A percentile compares a stretch with the other conserved stretches of the same genome.
phyloP scores from a whole-genome alignment of 1,284 basidiomycete species.

The Golubevia sp. region DNA sequence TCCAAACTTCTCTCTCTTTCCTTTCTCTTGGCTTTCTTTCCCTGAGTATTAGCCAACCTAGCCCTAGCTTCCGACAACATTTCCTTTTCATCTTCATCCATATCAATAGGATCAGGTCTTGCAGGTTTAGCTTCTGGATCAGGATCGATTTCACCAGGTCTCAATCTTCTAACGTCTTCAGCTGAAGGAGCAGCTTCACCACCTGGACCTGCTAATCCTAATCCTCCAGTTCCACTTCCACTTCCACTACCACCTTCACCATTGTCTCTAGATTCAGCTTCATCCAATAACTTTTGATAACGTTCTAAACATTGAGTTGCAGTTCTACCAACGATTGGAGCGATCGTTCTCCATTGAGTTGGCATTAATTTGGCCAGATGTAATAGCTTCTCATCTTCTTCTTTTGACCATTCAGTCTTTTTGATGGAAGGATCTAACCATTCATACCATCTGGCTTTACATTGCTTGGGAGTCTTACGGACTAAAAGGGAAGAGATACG shows the following conservation, averaged over 20 bases:
- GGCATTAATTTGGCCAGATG: constrained; percentile 99
- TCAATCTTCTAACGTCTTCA: constrained; percentile 83
- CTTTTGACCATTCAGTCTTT: constrained; percentile 86
- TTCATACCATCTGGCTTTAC: constrained; percentile 98
- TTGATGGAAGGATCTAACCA: constrained; percentile 99
- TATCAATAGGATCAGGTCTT: constrained; percentile 97
- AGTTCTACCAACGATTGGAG: constrained; percentile 97
- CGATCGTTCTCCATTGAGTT: constrained; percentile 99
- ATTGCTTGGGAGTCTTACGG: constrained; percentile 98
- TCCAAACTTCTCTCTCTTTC: constrained; percentile 83
- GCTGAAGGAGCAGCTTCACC: constrained; percentile 81
- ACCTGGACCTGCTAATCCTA: constrained; percentile 76
- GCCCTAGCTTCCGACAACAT: constrained; percentile 99
- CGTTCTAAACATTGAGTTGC: constrained; percentile 97
- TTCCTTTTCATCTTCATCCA: constrained; percentile 99
- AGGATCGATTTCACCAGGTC: constrained; percentile 97
- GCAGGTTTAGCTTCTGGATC: constrained; percentile 99
- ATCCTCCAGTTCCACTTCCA: constrained; percentile 67
- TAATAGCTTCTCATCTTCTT: constrained; percentile 95
- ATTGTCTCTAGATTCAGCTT: constrained; percentile 69
- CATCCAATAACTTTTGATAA: constrained; percentile 95
- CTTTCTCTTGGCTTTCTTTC: constrained; percentile 99
- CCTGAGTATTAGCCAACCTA: constrained; percentile 96
- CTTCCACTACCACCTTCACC: constrained; percentile 23
- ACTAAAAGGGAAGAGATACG: constrained; percentile 97